These are phyloP conservation scores for Ophiostoma tasmaniense DNA, from an alignment of 2,329 filamentous ascomycete genomes.

Conservation along the genomic window DNA sequence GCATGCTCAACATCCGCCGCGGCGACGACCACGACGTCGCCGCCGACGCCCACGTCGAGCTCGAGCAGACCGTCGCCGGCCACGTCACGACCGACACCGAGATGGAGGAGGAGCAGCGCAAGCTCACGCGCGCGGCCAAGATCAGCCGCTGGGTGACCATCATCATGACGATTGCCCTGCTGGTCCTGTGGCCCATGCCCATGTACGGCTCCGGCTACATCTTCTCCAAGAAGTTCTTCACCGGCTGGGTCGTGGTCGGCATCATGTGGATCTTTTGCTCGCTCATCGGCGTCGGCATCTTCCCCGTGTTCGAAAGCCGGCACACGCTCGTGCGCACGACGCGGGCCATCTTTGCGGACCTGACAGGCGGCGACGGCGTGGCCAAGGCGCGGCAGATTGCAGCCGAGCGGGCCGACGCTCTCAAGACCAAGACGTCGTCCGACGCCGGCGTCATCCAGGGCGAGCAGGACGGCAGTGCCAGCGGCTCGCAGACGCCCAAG, in stretches of 20 bases:
- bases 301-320: conserved; percentile 72
- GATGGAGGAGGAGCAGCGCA: conserved; percentile 32
- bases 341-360: conserved; percentile 53
- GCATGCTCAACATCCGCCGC: conserved; percentile 70
- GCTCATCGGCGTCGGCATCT: conserved; percentile 65
- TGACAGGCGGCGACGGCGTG: conserved; percentile 39
- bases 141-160: conserved; percentile 29
- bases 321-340: conserved; percentile 54
- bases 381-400: conserved; percentile 14
- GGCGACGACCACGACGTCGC: conserved; percentile 75
- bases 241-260: conserved; percentile 67
- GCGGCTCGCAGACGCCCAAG: background rate
- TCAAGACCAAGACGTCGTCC: background rate
- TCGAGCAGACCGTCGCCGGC: conserved; percentile 48
- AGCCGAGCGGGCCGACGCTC: conserved; percentile 20
- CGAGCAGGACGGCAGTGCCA: background rate
- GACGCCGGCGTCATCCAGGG: conserved; percentile 3
- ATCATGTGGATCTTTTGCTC: conserved; percentile 75
- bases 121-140: conserved; percentile 27
- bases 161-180: conserved; percentile 45
- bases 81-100: conserved; percentile 26
- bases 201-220: conserved; percentile 79
- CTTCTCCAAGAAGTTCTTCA: conserved; percentile 75
- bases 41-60: conserved; percentile 54
- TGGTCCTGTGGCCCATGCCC: conserved; percentile 86